These are phyloP conservation scores for Ceratobasidium sp. DNA, from an alignment of 1,284 basidiomycete genomes.

Conservation along the genomic window DNA sequence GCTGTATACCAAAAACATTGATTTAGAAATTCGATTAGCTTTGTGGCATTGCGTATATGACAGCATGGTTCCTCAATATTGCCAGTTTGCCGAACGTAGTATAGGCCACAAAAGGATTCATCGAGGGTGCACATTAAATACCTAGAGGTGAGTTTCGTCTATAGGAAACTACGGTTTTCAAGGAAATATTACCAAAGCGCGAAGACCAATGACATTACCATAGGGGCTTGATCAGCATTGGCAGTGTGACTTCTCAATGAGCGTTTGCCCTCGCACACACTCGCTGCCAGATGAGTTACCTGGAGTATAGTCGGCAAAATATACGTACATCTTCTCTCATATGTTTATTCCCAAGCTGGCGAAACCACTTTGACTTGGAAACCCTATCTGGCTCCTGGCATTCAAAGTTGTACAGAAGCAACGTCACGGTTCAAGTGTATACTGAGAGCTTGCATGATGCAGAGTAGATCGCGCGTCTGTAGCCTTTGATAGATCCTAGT, in stretches of 20 bases:
- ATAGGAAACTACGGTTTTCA: no score
- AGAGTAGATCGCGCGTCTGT: no score
- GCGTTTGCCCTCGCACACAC: neutral
- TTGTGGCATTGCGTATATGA: neutral
- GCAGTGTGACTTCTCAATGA: no score
- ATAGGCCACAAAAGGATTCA: neutral
- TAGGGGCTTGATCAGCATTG: neutral
- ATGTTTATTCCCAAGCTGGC: neutral
- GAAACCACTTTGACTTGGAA: neutral
- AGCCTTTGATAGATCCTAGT: neutral
- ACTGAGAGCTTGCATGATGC: no score
- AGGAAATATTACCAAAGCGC: neutral
- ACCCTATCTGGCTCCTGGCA: neutral
- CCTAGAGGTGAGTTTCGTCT: no score
- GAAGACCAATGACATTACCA: neutral
- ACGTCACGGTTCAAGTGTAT: no score
- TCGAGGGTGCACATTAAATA: no score
- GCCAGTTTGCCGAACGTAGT: neutral
- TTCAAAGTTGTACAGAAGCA: no score
- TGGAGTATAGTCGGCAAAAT: conserved; percentile 2
- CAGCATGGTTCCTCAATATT: neutral
- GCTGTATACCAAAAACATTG: neutral
- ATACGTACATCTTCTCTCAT: neutral
- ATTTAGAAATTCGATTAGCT: neutral
- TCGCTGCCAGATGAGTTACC: neutral